phyloP scores from a whole-genome alignment of 257 asterid genomes.

The Solanum lignicaule region DNA sequence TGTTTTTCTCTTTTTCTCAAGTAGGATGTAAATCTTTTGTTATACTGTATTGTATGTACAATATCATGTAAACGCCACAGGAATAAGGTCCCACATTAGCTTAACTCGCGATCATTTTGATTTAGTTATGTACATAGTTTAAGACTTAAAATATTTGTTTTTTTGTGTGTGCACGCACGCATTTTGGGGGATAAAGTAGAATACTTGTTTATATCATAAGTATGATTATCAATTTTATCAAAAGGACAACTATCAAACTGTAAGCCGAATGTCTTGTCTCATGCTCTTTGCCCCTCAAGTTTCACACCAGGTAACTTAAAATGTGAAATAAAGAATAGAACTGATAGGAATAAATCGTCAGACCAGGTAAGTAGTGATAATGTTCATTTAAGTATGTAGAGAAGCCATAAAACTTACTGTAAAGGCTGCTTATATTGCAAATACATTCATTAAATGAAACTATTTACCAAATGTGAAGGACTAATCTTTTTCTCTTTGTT shows the following conservation, averaged over 20 bases:
- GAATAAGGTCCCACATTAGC: background rate
- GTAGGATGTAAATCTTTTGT: background rate
- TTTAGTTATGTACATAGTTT: background rate
- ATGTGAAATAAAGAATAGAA: constrained; percentile 57
- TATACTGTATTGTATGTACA: background rate
- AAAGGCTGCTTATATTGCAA: background rate
- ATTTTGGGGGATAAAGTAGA: background rate
- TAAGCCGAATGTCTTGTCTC: background rate
- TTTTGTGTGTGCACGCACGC: background rate
- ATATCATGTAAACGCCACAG: background rate
- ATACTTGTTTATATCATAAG: background rate
- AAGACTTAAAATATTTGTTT: background rate
- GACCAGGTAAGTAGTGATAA: background rate
- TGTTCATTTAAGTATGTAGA: background rate
- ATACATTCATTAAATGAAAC: background rate
- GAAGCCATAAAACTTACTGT: background rate
- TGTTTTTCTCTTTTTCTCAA: background rate
- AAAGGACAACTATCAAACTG: background rate
- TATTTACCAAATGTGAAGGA: background rate
- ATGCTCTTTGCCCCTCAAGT: background rate
- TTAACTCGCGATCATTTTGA: background rate
- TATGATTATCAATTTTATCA: background rate
- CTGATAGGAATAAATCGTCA: constrained; percentile 30
- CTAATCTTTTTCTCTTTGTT: background rate
- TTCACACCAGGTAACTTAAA: background rate